phyloP scores from a whole-genome alignment of 2,329 filamentous ascomycete genomes.

The Colletotrichum tamarilloi region DNA sequence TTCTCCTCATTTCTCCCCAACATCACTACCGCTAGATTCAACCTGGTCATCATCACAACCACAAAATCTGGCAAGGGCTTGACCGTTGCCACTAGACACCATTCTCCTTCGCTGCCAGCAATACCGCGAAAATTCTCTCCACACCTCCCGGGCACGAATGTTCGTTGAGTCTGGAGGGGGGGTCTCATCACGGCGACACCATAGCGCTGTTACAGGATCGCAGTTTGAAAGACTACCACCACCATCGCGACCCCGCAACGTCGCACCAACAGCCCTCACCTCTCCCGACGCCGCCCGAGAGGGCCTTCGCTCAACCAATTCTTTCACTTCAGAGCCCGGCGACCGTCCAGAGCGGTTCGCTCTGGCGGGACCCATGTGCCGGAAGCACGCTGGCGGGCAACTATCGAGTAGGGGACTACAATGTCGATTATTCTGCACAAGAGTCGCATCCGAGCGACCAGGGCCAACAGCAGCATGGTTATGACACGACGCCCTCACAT shows the following conservation, averaged over 20 bases:
- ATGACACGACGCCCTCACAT: conserved; percentile 58
- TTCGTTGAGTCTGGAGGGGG: conserved; percentile 43
- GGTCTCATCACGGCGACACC: conserved; percentile 31
- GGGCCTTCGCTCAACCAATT: conserved; percentile 66
- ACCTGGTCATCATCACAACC: background rate
- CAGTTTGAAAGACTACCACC: conserved; percentile 34
- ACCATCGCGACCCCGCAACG: conserved; percentile 42
- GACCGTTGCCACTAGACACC: conserved; percentile 17
- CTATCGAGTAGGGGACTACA: conserved; percentile 79
- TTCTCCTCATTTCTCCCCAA: background rate
- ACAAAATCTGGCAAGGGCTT: background rate
- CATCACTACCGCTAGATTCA: background rate
- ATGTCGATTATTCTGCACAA: conserved; percentile 80
- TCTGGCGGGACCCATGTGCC: conserved; percentile 82
- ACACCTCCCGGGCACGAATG: conserved; percentile 41
- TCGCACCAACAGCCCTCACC: conserved; percentile 33
- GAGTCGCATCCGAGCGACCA: conserved; percentile 73
- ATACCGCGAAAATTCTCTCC: conserved; percentile 33
- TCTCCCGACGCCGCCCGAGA: conserved; percentile 59
- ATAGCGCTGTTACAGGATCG: conserved; percentile 31
- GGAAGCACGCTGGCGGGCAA: conserved; percentile 79
- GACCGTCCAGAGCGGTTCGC: conserved; percentile 80
- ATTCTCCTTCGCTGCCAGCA: conserved; percentile 6
- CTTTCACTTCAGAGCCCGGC: conserved; percentile 71
- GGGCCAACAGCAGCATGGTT: conserved; percentile 72